Percentiles rank a stretch among this genome's conserved stretches.
phyloP scores from a whole-genome alignment of 2,329 filamentous ascomycete genomes.

The Alternaria solani region DNA sequence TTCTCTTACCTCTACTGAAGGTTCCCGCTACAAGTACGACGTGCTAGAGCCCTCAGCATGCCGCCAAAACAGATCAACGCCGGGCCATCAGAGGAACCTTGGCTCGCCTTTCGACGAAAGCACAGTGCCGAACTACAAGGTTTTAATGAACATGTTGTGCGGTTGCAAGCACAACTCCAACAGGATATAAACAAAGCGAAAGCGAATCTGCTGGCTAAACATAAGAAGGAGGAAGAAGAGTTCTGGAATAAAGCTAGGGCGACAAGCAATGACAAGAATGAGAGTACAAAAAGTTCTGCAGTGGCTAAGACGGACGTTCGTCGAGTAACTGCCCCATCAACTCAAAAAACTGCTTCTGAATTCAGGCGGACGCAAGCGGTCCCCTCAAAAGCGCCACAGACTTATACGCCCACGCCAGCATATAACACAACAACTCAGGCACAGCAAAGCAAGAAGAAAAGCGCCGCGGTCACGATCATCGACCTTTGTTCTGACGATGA shows the following conservation, averaged over 20 bases:
- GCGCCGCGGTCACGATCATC: slow-evolving; percentile 1
- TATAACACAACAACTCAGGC: neutral
- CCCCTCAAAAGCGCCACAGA: neutral
- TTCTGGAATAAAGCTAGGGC: slow-evolving; percentile 15
- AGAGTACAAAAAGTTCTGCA: neutral
- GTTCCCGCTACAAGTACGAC: neutral
- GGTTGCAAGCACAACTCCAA: neutral
- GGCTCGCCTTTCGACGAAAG: slow-evolving; percentile 7
- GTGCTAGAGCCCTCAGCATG: neutral
- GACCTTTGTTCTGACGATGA: slow-evolving; percentile 21
- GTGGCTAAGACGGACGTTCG: neutral
- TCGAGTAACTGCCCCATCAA: neutral
- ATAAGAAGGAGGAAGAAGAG: slow-evolving; percentile 12
- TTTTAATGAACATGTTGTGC: neutral
- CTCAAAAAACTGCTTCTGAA: neutral
- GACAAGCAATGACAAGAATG: neutral
- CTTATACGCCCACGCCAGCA: neutral
- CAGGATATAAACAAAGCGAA: neutral
- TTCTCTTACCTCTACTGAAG: neutral
- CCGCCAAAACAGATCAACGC: neutral
- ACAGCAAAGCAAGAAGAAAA: neutral
- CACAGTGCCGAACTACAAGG: neutral
- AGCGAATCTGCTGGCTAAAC: slow-evolving; percentile 3
- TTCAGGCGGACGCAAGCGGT: neutral
- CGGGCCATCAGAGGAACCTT: neutral